These are phyloP conservation scores for Parachlorella kessleri DNA, from an alignment of 139 green algal species.

Conservation along the genomic window DNA sequence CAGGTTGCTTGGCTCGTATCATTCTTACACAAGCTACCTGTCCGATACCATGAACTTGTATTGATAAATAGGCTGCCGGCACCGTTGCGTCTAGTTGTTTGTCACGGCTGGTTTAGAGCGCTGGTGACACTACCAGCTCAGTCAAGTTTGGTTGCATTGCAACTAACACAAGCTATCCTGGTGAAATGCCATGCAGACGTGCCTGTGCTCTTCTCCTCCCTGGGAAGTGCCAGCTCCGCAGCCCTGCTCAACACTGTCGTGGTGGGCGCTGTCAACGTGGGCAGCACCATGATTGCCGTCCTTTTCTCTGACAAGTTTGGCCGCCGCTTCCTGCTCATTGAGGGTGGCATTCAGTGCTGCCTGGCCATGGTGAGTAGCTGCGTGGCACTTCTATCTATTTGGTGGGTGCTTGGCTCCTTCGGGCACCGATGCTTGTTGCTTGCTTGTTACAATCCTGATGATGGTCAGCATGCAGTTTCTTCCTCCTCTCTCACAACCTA, in stretches of 20 bases:
- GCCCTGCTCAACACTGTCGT: conserved; percentile 64
- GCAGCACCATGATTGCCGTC: conserved; percentile 61
- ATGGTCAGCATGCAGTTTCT: no score
- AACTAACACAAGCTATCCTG: no score
- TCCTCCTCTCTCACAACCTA: background rate
- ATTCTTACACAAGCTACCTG: no score
- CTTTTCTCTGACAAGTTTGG: conserved; percentile 56
- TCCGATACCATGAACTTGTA: no score
- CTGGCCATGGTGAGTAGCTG: conserved; percentile 33
- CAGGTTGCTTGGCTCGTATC: no score
- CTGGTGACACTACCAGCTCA: no score
- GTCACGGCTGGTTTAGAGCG: no score
- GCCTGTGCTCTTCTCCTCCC: conserved; percentile 51
- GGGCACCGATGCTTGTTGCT: background rate
- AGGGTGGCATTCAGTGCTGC: conserved; percentile 67
- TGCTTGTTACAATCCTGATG: background rate
- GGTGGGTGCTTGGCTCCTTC: no score
- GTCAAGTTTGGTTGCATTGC: no score
- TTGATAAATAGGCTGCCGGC: no score
- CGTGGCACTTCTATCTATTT: background rate
- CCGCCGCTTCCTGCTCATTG: conserved; percentile 56
- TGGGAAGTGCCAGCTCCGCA: conserved; percentile 33
- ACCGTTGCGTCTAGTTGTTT: no score
- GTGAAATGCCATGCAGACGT: conserved; percentile 57
- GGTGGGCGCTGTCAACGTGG: conserved; percentile 55